These are phyloP conservation scores for Metschnikowia kunwiensis DNA, from an alignment of 805 yeast genomes.

Conservation along the genomic window DNA sequence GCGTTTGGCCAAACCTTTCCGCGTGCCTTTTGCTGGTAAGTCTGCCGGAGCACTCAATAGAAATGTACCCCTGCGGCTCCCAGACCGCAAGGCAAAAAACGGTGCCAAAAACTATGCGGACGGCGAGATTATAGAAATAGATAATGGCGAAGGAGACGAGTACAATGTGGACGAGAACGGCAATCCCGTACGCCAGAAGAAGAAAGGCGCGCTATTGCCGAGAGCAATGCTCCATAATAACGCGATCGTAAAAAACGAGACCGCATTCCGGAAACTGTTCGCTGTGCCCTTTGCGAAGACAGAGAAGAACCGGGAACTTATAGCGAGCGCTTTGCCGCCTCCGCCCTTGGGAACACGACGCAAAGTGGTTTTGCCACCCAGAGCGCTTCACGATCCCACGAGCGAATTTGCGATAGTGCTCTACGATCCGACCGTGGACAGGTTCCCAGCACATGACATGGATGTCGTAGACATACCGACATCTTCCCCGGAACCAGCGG, in stretches of 20 bases:
- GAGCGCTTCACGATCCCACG: constrained; percentile 92
- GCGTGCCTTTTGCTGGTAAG: constrained; percentile 51
- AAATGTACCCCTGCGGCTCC: constrained; percentile 8
- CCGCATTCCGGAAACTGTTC: constrained; percentile 46
- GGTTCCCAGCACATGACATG: constrained; percentile 23
- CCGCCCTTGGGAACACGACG: constrained; percentile 84
- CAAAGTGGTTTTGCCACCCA: constrained; percentile 67
- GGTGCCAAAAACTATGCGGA: constrained; percentile 34
- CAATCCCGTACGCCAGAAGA: constrained; percentile 23
- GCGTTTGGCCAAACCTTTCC: constrained; percentile 64
- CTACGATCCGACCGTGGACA: constrained; percentile 92
- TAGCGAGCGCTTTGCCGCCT: constrained; percentile 47
- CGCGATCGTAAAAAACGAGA: constrained; percentile 34
- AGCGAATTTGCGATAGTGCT: constrained; percentile 91
- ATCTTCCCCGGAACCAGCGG: neutral
- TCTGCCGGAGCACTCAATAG: constrained; percentile 7
- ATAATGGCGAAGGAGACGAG: constrained; percentile 18
- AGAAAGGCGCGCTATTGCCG: constrained; percentile 60
- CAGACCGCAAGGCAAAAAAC: constrained; percentile 28
- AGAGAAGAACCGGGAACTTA: constrained; percentile 31
- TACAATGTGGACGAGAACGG: constrained; percentile 36
- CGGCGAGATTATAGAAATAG: constrained; percentile 18
- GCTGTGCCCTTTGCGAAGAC: constrained; percentile 54
- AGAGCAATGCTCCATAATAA: constrained; percentile 45
- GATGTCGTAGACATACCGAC: neutral